These are phyloP conservation scores for Porodaedalea pini DNA, from an alignment of 1,284 basidiomycete species.

Conservation along the genomic window DNA sequence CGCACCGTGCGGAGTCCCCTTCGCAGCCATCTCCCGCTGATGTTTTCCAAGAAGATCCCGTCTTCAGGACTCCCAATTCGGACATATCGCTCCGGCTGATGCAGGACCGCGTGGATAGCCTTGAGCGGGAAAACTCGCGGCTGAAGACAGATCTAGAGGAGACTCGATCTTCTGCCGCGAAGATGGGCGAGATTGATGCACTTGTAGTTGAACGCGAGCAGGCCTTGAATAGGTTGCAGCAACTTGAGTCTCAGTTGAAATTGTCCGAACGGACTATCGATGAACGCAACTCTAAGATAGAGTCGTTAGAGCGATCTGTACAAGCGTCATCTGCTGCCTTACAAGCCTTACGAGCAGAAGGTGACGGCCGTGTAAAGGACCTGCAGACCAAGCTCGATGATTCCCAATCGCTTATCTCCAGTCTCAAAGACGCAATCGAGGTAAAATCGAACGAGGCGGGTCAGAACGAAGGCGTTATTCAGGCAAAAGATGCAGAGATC, in stretches of 20 bases:
- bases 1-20: constrained; percentile 33
- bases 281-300: constrained; percentile 50
- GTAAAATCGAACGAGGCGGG: constrained; percentile 51
- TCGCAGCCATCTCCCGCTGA: constrained; percentile 29
- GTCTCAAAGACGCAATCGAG: constrained; percentile 50
- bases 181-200: constrained; percentile 31
- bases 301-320: constrained; percentile 46
- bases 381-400: constrained; percentile 48
- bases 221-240: constrained; percentile 37
- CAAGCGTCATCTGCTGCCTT: constrained; percentile 41
- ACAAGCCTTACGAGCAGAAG: constrained; percentile 43
- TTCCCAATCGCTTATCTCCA: constrained; percentile 41
- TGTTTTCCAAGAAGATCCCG: constrained; percentile 51
- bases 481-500: constrained; percentile 56
- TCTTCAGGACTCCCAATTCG: constrained; percentile 39
- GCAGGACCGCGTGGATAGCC: constrained; percentile 20
- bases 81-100: constrained; percentile 17
- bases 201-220: constrained; percentile 48
- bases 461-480: constrained; percentile 47
- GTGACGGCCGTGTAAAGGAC: constrained; percentile 44
- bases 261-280: constrained; percentile 42
- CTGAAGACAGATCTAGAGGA: constrained; percentile 22
- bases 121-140: constrained; percentile 26
- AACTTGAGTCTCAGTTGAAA: constrained; percentile 49
- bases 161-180: constrained; percentile 30